Evolutionary conservation across 257 asterid genomes (phyloP).

Genomic region (Gentiana macrophylla): DNA sequence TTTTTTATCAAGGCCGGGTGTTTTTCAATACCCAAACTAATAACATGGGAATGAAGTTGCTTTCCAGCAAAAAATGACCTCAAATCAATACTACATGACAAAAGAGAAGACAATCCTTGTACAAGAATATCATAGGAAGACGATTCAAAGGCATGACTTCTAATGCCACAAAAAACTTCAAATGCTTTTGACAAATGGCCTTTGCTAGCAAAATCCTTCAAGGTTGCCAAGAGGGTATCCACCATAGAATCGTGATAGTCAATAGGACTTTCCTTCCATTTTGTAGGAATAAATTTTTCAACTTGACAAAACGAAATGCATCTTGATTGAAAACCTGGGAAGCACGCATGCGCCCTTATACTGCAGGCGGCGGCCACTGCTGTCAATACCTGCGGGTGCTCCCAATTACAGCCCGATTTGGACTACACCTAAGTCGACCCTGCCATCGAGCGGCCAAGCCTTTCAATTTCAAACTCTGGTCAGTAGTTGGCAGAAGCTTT

Average conservation of each 20-base stretch:
- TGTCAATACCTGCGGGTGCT: too few relatives aligned
- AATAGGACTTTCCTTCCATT: conserved; percentile 32
- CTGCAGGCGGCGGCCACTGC: neutral
- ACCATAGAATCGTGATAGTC: conserved; percentile 32
- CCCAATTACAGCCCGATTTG: too few relatives aligned
- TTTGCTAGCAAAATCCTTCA: conserved; percentile 45
- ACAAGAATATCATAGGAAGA: conserved; percentile 29
- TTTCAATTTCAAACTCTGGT: too few relatives aligned
- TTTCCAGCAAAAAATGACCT: conserved; percentile 48
- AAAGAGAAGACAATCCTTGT: conserved; percentile 49
- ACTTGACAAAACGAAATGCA: conserved; percentile 30
- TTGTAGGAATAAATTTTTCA: conserved; percentile 40
- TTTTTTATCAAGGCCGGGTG: conserved; percentile 45
- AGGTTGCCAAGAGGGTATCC: conserved; percentile 37
- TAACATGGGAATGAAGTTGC: conserved; percentile 62
- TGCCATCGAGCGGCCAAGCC: too few relatives aligned
- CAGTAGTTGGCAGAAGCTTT: too few relatives aligned
- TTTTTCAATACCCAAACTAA: conserved; percentile 47
- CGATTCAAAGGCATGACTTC: conserved; percentile 27
- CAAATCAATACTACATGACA: conserved; percentile 41
- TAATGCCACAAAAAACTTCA: conserved; percentile 38
- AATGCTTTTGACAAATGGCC: conserved; percentile 62
- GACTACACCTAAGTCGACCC: too few relatives aligned
- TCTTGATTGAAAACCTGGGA: conserved; percentile 26
- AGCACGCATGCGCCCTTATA: conserved; percentile 25